Evolutionary conservation across 2,329 filamentous ascomycete genomes (phyloP).

Genomic region (Tolypocladium tundrense): DNA sequence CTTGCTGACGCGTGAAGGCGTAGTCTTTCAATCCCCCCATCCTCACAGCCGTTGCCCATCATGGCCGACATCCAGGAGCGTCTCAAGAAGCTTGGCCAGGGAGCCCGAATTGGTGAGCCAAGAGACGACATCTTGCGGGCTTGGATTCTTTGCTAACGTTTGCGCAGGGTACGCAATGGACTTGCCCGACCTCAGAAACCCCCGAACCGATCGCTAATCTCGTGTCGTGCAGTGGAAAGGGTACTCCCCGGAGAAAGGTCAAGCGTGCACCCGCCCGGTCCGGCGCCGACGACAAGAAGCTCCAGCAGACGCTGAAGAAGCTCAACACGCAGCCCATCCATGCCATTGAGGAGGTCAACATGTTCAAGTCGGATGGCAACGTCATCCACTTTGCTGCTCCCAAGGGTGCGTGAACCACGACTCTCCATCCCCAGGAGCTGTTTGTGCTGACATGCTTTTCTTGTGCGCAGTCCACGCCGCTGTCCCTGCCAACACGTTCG

Average conservation of each 20-base stretch:
- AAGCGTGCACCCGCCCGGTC: conserved; percentile 95
- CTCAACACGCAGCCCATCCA: conserved; percentile 99
- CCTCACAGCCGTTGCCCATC: conserved; percentile 22
- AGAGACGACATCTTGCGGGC: background rate
- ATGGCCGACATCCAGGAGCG: conserved; percentile 50
- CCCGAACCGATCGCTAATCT: conserved; percentile 17
- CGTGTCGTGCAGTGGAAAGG: conserved; percentile 64
- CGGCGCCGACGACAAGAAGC: conserved; percentile 98
- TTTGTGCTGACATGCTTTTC: background rate
- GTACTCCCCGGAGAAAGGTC: conserved; percentile 92
- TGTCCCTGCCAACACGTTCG: conserved; percentile 97
- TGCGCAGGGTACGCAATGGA: conserved; percentile 25
- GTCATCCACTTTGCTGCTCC: conserved; percentile 98
- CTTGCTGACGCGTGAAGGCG: conserved; percentile 6
- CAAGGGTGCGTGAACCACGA: conserved; percentile 62
- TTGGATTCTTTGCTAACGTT: background rate
- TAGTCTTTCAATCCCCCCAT: conserved; percentile 5
- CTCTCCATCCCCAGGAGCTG: background rate
- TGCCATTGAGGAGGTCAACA: conserved; percentile 99
- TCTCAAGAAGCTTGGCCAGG: conserved; percentile 46
- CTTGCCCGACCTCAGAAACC: conserved; percentile 4
- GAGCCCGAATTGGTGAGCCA: conserved; percentile 57
- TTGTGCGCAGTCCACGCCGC: conserved; percentile 75
- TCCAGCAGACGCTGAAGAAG: conserved; percentile 96
- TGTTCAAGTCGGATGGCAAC: conserved; percentile 99